Conservation (phyloP, 108 stramenopile genomes). For the Nitzschia palea region DNA sequence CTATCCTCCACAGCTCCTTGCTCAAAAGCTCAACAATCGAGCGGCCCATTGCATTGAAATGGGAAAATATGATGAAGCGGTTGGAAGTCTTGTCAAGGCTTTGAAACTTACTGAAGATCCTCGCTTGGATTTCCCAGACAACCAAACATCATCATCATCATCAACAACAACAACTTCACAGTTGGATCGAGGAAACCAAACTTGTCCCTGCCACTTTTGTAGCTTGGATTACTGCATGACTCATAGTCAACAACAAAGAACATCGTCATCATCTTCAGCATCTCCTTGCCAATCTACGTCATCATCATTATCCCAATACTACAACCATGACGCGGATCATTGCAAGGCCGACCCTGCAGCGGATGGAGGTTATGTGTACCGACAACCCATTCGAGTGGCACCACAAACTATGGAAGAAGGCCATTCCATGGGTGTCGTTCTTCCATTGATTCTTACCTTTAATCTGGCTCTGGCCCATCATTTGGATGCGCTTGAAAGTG, state of each 20-base stretch:
- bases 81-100: slow-evolving; percentile 16
- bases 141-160: not conserved
- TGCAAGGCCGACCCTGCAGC: no score
- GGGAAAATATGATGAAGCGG: slow-evolving; percentile 20
- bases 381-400: slow-evolving; percentile 20
- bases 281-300: no score
- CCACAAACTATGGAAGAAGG: slow-evolving; percentile 2
- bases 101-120: slow-evolving; percentile 15
- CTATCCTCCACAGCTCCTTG: slow-evolving; percentile 16
- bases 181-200: not conserved
- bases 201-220: slow-evolving; percentile 9
- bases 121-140: no score
- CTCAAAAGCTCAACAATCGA: slow-evolving; percentile 29
- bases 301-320: no score
- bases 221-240: slow-evolving; percentile 16
- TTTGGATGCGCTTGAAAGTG: not conserved
- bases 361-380: slow-evolving; percentile 27
- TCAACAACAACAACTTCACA: not conserved
- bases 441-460: slow-evolving; percentile 27
- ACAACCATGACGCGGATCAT: no score
- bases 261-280: no score
- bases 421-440: slow-evolving; percentile 27
- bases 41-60: slow-evolving; percentile 19
- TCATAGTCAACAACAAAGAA: slow-evolving; percentile 14
- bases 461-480: slow-evolving; percentile 35